A percentile compares a stretch with the other conserved stretches of the same genome.
Evolutionary conservation across 345 rosid genomes (phyloP).

Genomic region (Cardamine resedifolia): DNA sequence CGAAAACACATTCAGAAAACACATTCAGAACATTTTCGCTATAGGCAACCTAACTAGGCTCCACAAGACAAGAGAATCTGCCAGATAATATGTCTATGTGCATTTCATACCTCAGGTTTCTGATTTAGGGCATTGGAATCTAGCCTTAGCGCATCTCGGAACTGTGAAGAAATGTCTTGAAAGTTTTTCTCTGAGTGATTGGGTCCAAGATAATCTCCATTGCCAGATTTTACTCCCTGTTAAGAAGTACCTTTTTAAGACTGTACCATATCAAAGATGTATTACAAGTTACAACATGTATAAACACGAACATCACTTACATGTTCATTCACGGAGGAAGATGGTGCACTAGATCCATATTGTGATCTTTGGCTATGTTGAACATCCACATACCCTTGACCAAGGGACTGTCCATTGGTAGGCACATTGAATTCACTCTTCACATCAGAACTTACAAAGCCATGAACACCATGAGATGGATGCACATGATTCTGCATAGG

Average conservation of each 20-base stretch:
- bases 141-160: slow-evolving; percentile 56
- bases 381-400: slow-evolving; percentile 52
- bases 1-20: slow-evolving; percentile 24
- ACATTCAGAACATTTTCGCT: slow-evolving; percentile 1
- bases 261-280: background rate
- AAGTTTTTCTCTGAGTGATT: slow-evolving; percentile 54
- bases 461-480: slow-evolving; percentile 56
- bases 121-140: slow-evolving; percentile 45
- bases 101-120: slow-evolving; percentile 59
- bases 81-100: slow-evolving; percentile 10
- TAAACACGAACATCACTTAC: slow-evolving; percentile 34
- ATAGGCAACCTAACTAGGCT: slow-evolving; percentile 8
- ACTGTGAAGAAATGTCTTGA: slow-evolving; percentile 71
- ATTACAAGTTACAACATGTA: background rate
- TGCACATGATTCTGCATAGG: slow-evolving; percentile 50
- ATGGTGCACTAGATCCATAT: slow-evolving; percentile 46
- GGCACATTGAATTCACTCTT: slow-evolving; percentile 54
- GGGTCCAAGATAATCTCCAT: slow-evolving; percentile 45
- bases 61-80: slow-evolving; percentile 6
- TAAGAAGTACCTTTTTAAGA: slow-evolving; percentile 9
- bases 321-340: slow-evolving; percentile 59
- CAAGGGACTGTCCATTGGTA: slow-evolving; percentile 55
- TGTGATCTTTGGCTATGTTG: slow-evolving; percentile 51
- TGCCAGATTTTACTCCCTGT: slow-evolving; percentile 61
- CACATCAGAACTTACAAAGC: slow-evolving; percentile 46